A percentile compares a stretch with the other conserved stretches of the same genome.
These are phyloP conservation scores for Kickxella alabastrina DNA, from an alignment of 192 early-diverging fungal genomes.

Conservation along the genomic window DNA sequence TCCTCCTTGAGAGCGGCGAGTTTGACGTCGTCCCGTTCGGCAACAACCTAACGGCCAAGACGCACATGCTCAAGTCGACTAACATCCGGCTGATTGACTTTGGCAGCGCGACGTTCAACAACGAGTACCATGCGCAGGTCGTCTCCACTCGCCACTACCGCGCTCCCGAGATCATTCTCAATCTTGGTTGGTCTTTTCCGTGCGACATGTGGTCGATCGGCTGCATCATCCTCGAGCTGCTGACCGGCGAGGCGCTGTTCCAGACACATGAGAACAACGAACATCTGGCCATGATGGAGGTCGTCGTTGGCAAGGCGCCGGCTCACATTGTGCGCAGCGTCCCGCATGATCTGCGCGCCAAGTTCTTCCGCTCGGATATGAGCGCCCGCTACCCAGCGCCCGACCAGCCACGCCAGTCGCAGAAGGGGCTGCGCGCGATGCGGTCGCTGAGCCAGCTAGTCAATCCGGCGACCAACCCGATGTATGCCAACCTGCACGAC, in stretches of 20 bases:
- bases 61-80: slow-evolving; percentile 64
- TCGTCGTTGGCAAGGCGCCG: slow-evolving; percentile 76
- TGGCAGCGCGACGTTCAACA: slow-evolving; percentile 90
- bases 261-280: slow-evolving; percentile 98
- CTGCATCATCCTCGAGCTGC: slow-evolving; percentile 93
- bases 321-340: slow-evolving; percentile 56
- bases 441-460: slow-evolving; percentile 47
- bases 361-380: slow-evolving; percentile 41
- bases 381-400: slow-evolving; percentile 35
- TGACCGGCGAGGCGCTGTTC: slow-evolving; percentile 93
- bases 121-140: slow-evolving; percentile 87
- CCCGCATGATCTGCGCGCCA: slow-evolving; percentile 22
- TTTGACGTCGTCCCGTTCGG: slow-evolving; percentile 56
- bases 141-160: slow-evolving; percentile 95
- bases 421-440: slow-evolving; percentile 44
- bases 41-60: slow-evolving; percentile 52
- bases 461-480: slow-evolving; percentile 41
- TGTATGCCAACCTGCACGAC: slow-evolving; percentile 59
- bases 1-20: slow-evolving; percentile 66
- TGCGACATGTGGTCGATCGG: slow-evolving; percentile 98
- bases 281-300: slow-evolving; percentile 96
- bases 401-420: slow-evolving; percentile 36
- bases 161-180: slow-evolving; percentile 94
- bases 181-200: slow-evolving; percentile 91
- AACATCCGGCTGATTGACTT: slow-evolving; percentile 93